Conservation (phyloP, 164 flowering plant genomes). For the Nelumbo lutea region DNA sequence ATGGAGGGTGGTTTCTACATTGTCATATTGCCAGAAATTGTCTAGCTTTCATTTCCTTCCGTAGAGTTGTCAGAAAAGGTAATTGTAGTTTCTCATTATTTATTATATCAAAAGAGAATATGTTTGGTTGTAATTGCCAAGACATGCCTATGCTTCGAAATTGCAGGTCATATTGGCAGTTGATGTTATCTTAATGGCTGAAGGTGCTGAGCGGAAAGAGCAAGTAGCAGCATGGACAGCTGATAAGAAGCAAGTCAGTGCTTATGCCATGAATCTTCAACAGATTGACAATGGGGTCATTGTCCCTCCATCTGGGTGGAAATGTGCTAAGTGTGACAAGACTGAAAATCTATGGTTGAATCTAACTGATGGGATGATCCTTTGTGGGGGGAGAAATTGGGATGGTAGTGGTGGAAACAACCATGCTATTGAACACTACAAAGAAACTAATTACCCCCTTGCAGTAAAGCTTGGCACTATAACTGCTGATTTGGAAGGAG, state of each 20-base stretch:
- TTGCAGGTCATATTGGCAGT: slow-evolving; percentile 86
- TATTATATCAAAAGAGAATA: background rate
- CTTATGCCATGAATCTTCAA: slow-evolving; percentile 58
- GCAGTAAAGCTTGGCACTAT: slow-evolving; percentile 97
- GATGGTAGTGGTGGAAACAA: slow-evolving; percentile 97
- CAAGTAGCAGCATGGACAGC: slow-evolving; percentile 88
- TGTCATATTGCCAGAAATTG: slow-evolving; percentile 70
- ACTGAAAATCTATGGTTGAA: slow-evolving; percentile 93
- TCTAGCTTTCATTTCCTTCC: slow-evolving; percentile 80
- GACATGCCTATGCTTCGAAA: background rate
- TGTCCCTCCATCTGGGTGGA: slow-evolving; percentile 92
- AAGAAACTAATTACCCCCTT: slow-evolving; percentile 74
- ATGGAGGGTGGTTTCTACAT: slow-evolving; percentile 95
- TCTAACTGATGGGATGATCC: slow-evolving; percentile 91
- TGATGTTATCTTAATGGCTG: slow-evolving; percentile 69
- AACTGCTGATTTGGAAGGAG: slow-evolving; percentile 89
- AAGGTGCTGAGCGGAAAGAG: slow-evolving; percentile 84
- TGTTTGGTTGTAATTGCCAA: slow-evolving; percentile 1
- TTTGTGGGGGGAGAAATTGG: slow-evolving; percentile 96
- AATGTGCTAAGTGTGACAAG: slow-evolving; percentile 88
- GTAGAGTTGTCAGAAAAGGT: slow-evolving; percentile 97
- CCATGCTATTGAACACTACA: slow-evolving; percentile 88
- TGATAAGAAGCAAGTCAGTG: slow-evolving; percentile 69
- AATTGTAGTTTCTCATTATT: background rate
- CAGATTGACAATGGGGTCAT: slow-evolving; percentile 74